Evolutionary conservation across 192 early-diverging fungal genomes (phyloP), one percentile per base, ranked within the genome.

Genomic region (Coemansia sp.): DNA sequence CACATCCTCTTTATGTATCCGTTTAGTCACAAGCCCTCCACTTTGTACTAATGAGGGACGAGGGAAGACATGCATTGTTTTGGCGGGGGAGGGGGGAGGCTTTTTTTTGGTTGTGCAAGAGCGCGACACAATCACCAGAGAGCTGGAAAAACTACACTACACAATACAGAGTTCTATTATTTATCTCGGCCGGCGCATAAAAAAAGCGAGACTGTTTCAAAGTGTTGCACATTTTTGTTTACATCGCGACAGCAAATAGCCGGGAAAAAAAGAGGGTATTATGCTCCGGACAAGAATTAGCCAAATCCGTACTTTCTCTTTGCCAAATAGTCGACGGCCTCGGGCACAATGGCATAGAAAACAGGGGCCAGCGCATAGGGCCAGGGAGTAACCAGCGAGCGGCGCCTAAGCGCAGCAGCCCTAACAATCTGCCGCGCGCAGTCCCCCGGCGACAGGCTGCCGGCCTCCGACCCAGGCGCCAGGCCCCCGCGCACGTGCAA

Each of bases 351-450:
- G 5, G 80, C 37, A 20, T 88, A 73, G 9, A 88, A 62, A 33
- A 79, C 71, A 2, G 77, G 47, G 43, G 79, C 85, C 16, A 77
- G 64, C 33, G 75, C 73, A 37, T 89, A 92, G 36, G 76, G 83
- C 42, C 67, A 68, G 0, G 92, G 92, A 35, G 92, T 85, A 55
- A 88, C 78, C n/a, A 90, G 78, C 48, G 86, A 78, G 0, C 82
- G 65, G 45, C 84, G 79, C 10, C 79, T 43, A 41, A 70, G 6
- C 0, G 75, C 70, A 2, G 47, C 88, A 47, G 87, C 90, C 0
- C 68, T 20, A n/a, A 95, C 61, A 50, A 92, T 92, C 14, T 79
- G 79, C 26, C 74, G 43, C 20, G 91, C 92, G 58, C 89, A 91
- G 1, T 59, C 66, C 7, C 36, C 28, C 0, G 91, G 82, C 20